Evolutionary conservation across 306 rosid genomes (phyloP).

Genomic region (Fragaria vesca): DNA sequence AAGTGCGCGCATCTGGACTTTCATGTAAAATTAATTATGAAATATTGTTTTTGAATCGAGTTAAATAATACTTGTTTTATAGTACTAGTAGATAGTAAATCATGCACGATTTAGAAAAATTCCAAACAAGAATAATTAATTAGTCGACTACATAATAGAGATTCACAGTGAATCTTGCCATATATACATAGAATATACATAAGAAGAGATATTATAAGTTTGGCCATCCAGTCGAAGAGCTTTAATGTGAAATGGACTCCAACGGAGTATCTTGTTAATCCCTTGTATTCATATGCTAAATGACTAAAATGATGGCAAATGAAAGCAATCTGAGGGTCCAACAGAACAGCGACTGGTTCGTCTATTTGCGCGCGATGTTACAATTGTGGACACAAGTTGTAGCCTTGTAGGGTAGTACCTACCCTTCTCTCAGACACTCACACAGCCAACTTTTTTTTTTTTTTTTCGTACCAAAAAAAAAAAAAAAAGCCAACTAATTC

Average conservation of each 20-base stretch:
- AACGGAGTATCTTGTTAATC: not conserved
- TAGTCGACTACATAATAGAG: not conserved
- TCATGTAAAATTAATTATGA: too few species aligned
- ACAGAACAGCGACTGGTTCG: not conserved
- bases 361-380: not conserved
- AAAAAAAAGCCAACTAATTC: not conserved
- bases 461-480: too few species aligned
- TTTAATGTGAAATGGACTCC: not conserved
- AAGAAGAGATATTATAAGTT: not conserved
- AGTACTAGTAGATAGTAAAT: too few species aligned
- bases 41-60: too few species aligned
- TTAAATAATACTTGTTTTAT: too few species aligned
- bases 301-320: not conserved
- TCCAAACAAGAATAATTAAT: too few species aligned
- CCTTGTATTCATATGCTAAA: not conserved
- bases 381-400: not conserved
- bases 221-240: not conserved
- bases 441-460: not conserved
- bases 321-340: not conserved
- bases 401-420: not conserved
- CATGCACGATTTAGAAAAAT: too few species aligned
- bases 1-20: too few species aligned
- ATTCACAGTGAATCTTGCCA: not conserved
- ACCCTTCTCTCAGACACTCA: not conserved
- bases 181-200: not conserved